Base-by-base conservation (phyloP, 2,329 filamentous ascomycete genomes). In the Botrytis aclada region DNA sequence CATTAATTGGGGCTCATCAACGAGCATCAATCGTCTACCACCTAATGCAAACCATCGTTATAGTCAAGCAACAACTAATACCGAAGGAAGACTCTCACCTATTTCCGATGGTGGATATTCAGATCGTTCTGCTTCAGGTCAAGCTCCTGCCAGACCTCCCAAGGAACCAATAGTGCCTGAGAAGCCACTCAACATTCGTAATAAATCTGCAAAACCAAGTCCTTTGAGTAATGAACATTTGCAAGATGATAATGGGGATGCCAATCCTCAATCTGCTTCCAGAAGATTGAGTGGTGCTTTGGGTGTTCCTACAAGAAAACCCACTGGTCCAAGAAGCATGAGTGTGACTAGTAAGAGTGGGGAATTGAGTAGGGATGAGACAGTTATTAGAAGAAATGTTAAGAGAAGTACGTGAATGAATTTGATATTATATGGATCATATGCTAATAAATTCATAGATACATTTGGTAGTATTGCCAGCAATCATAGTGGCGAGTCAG, bases 1-100 rank as follows among this genome's bases (percentile, higher is more conserved):
- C 0, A 83, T 88, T 0, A 88, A 91, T 71, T 91, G 89, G 88
- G 88, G 88, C 20, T 91, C 89, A 1, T 85, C 84, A 63, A 88
- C 86, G 54, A 90, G 87, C 75, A 83, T 91, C 12, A 83, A 86
- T 78, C 85, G 88, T 41, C 70, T 81, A 10, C 79, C 79, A 85
- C 86, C 51, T 86, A 20, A 86, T 83, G 73, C 88, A 85, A 84
- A 89, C 18, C 82, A 87, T 79, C 85, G 88, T 14, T 86, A 81
- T 72, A 81, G 79, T 72, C 76, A 77, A 47, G 76, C 75, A 16
- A 81, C 79, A 6, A 80, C 75, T 47, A 77, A 77, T 41, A 79
- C 77, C 54, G 67, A 71, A 18, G 75, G 76, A 43, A 76, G 76
- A 43, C 75, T 78, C 54, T 80, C 78, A 29, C 79, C 79, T 20